Evolutionary conservation across 345 rosid genomes (phyloP).

Genomic region (Populus tremula): DNA sequence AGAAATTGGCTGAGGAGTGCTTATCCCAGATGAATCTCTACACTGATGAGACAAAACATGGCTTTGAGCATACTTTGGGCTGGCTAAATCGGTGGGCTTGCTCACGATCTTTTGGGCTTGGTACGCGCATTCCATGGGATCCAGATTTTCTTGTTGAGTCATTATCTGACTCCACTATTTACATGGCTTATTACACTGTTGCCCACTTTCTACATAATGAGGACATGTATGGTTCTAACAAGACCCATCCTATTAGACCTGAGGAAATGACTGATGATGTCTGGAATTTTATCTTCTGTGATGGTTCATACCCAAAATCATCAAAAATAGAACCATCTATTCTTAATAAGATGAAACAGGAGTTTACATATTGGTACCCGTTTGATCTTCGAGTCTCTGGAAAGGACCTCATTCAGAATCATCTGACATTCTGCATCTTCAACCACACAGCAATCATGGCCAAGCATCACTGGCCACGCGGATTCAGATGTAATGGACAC

Average conservation of each 20-base stretch:
- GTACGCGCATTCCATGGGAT: slow-evolving; percentile 95
- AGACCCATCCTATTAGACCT: slow-evolving; percentile 48
- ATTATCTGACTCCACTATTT: slow-evolving; percentile 83
- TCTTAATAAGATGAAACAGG: slow-evolving; percentile 83
- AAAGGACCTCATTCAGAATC: slow-evolving; percentile 95
- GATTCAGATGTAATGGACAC: slow-evolving; percentile 91
- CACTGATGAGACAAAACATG: slow-evolving; percentile 77
- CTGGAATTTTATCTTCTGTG: slow-evolving; percentile 84
- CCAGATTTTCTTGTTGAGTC: slow-evolving; percentile 87
- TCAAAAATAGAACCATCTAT: slow-evolving; percentile 53
- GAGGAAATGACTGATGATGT: slow-evolving; percentile 83
- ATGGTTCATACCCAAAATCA: slow-evolving; percentile 62
- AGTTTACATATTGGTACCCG: slow-evolving; percentile 97
- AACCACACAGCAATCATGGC: slow-evolving; percentile 85
- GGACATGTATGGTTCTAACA: slow-evolving; percentile 66
- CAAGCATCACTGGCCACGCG: slow-evolving; percentile 81
- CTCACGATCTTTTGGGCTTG: slow-evolving; percentile 98
- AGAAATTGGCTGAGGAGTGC: slow-evolving; percentile 70
- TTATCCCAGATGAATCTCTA: slow-evolving; percentile 71
- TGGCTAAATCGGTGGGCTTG: slow-evolving; percentile 99
- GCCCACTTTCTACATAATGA: slow-evolving; percentile 75
- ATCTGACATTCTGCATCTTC: slow-evolving; percentile 78
- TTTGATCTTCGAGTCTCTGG: slow-evolving; percentile 95
- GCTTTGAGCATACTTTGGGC: slow-evolving; percentile 85
- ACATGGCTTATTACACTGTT: slow-evolving; percentile 91